phyloP scores from a whole-genome alignment of 768 basidiomycete species.

The Panaeolus cyanescens region DNA sequence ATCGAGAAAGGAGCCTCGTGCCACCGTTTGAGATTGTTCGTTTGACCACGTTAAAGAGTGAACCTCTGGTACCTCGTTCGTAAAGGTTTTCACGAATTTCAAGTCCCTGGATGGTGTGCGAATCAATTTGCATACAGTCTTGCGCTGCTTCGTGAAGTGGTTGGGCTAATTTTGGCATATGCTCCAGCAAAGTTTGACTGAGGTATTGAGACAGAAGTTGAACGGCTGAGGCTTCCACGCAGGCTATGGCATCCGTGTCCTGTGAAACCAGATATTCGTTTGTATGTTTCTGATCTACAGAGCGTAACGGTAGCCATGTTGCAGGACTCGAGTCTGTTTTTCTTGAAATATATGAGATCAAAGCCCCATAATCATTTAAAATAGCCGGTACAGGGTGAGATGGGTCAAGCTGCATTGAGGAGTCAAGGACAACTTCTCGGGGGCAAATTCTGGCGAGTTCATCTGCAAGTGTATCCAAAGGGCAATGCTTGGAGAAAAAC shows the following conservation, averaged over 20 bases:
- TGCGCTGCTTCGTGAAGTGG: slow-evolving; percentile 58
- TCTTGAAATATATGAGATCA: slow-evolving; percentile 48
- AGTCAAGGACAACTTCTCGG: slow-evolving; percentile 75
- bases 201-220: slow-evolving; percentile 66
- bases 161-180: slow-evolving; percentile 65
- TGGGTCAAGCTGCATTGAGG: slow-evolving; percentile 31
- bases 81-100: slow-evolving; percentile 77
- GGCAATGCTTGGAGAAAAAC: slow-evolving; percentile 74
- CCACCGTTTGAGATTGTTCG: slow-evolving; percentile 80
- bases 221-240: slow-evolving; percentile 58
- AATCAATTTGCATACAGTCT: slow-evolving; percentile 85
- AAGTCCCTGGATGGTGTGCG: slow-evolving; percentile 85
- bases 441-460: slow-evolving; percentile 83
- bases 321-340: background rate
- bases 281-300: too few species aligned
- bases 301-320: background rate
- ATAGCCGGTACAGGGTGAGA: slow-evolving; percentile 48
- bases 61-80: slow-evolving; percentile 75
- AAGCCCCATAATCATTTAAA: slow-evolving; percentile 54
- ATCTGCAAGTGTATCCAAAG: slow-evolving; percentile 63
- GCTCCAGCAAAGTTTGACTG: slow-evolving; percentile 68
- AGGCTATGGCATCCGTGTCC: too few species aligned
- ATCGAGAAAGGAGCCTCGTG: slow-evolving; percentile 70
- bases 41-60: slow-evolving; percentile 72
- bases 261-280: too few species aligned